Conservation (phyloP, 2,329 filamentous ascomycete genomes). For the Dactylella cylindrospora region DNA sequence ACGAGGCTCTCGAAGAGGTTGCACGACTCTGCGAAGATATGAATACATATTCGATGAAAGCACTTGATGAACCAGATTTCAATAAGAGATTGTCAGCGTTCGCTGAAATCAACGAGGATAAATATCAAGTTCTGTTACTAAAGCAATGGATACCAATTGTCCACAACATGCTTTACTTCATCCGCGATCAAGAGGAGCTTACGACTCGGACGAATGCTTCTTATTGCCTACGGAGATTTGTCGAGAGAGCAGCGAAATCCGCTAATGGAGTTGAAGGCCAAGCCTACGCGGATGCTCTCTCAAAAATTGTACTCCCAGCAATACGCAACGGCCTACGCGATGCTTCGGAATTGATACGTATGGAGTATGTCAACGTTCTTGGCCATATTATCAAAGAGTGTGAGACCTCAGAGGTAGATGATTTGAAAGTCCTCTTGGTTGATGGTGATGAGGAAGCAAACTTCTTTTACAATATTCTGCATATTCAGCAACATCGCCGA, state of each 20-base stretch:
- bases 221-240: slow-evolving; percentile 74
- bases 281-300: slow-evolving; percentile 63
- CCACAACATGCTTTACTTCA: slow-evolving; percentile 85
- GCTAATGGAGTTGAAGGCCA: slow-evolving; percentile 54
- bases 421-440: slow-evolving; percentile 71
- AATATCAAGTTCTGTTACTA: slow-evolving; percentile 63
- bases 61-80: slow-evolving; percentile 85
- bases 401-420: slow-evolving; percentile 70
- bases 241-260: slow-evolving; percentile 61
- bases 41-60: slow-evolving; percentile 72
- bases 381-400: slow-evolving; percentile 74
- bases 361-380: slow-evolving; percentile 78
- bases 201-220: slow-evolving; percentile 82
- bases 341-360: slow-evolving; percentile 76
- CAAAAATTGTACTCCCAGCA: slow-evolving; percentile 68
- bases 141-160: slow-evolving; percentile 84
- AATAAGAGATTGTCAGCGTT: slow-evolving; percentile 78
- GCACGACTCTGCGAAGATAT: slow-evolving; percentile 73
- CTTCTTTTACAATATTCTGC: slow-evolving; percentile 90
- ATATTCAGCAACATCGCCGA: slow-evolving; percentile 83
- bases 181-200: slow-evolving; percentile 83
- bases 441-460: slow-evolving; percentile 74
- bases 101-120: slow-evolving; percentile 66
- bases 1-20: slow-evolving; percentile 63
- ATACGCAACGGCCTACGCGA: slow-evolving; percentile 76